Evolutionary conservation across 1,139 yeast species (phyloP).

Genomic region (Pneumocystis sp.): DNA sequence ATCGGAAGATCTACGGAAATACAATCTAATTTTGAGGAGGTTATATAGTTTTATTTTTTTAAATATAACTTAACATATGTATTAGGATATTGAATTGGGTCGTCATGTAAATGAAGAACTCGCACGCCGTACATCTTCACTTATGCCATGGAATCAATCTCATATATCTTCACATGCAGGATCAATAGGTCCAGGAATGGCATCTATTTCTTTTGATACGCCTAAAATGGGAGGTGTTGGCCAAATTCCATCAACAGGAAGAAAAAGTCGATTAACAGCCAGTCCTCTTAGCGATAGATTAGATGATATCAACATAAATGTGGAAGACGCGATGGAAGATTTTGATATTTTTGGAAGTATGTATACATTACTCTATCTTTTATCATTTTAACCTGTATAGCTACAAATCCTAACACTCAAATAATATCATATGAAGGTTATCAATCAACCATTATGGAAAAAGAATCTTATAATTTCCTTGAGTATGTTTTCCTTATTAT

Average conservation of each 20-base stretch:
- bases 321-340: background rate
- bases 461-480: background rate
- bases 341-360: background rate
- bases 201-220: background rate
- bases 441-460: background rate
- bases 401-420: background rate
- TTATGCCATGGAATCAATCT: conserved; percentile 3
- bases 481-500: background rate
- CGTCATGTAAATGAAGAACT: background rate
- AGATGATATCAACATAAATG: background rate
- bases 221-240: background rate
- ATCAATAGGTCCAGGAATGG: background rate
- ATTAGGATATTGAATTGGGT: background rate
- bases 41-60: background rate
- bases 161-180: background rate
- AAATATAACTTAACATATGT: background rate
- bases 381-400: background rate
- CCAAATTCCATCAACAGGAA: background rate
- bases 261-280: background rate
- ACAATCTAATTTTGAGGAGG: background rate
- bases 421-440: background rate
- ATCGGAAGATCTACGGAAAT: background rate
- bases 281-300: background rate
- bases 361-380: background rate
- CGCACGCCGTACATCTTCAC: background rate